Base-by-base conservation (phyloP, 2,329 filamentous ascomycete genomes). In the Cladosporium sp. region DNA sequence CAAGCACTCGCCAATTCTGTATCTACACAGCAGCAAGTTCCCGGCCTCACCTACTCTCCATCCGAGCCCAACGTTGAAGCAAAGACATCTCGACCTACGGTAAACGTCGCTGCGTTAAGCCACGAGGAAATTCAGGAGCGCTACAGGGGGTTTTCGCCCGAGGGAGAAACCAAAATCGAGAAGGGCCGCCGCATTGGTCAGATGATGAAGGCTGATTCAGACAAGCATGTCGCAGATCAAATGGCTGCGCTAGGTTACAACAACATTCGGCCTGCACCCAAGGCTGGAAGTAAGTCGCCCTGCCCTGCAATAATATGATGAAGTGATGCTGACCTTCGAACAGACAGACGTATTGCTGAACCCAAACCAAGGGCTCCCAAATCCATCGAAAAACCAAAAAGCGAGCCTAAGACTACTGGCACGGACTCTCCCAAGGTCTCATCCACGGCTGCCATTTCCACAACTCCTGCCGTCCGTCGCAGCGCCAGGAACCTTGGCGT, bases 401-500 rank as follows among this genome's bases (percentile, higher is more conserved):
- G 7, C 7, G 5, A 19, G 13, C 22, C 13, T 6, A 35, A 12
- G 7, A 12, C 38, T 12, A 18, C 7, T 16, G n/a, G n/a, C n/a
- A n/a, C n/a, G n/a, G n/a, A n/a, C n/a, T n/a, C n/a, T 16, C 38
- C 30, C n/a, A 30, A 30, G 39, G 9, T 30, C 6, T 18, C 45
- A 18, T 38, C 6, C n/a, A n/a, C n/a, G n/a, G n/a, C n/a, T n/a
- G n/a, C n/a, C n/a, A n/a, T n/a, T n/a, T n/a, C n/a, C n/a, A n/a
- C n/a, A n/a, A n/a, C n/a, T n/a, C n/a, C n/a, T n/a, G n/a, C n/a
- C 13, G 35, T 55, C 4, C 53, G 57, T 13, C 53, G 55, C 35
- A 59, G 57, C 42, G 25, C 43, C 1, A 55, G 57, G 22, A 51
- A 51, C 7, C 53, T 43, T 7, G 49, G 49, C 36, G 57, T 46